Conservation (phyloP, 2,329 filamentous ascomycete genomes). For the Colletotrichum lini region DNA sequence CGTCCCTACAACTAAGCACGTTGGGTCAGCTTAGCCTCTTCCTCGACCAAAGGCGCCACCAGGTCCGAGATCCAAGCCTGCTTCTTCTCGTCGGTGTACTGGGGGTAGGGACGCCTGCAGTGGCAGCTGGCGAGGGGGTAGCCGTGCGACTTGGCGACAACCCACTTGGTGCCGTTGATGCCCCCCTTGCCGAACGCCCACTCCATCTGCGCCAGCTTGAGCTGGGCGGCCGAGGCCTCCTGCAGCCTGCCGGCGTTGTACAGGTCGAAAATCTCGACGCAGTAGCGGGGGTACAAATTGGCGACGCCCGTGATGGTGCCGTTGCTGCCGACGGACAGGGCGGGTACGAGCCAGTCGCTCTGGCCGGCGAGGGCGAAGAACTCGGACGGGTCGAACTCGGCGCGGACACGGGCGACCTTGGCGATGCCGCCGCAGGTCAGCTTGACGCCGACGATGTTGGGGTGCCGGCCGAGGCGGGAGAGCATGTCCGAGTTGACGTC, state of each 20-base stretch:
- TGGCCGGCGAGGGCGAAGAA: slow-evolving; percentile 82
- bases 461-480: slow-evolving; percentile 67
- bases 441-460: slow-evolving; percentile 79
- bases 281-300: slow-evolving; percentile 72
- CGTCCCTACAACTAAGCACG: background rate
- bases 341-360: slow-evolving; percentile 78
- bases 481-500: slow-evolving; percentile 79
- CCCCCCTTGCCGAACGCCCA: slow-evolving; percentile 71
- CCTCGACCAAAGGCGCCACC: slow-evolving; percentile 36
- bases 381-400: slow-evolving; percentile 63
- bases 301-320: slow-evolving; percentile 75
- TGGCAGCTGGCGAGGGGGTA: slow-evolving; percentile 66
- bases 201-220: slow-evolving; percentile 66
- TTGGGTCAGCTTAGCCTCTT: slow-evolving; percentile 41
- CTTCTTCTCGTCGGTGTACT: slow-evolving; percentile 56
- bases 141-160: slow-evolving; percentile 68
- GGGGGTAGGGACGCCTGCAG: slow-evolving; percentile 68
- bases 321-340: slow-evolving; percentile 69
- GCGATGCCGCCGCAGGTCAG: slow-evolving; percentile 82
- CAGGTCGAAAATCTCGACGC: slow-evolving; percentile 64
- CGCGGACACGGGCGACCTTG: slow-evolving; percentile 75
- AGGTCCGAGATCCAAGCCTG: slow-evolving; percentile 51
- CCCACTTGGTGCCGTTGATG: slow-evolving; percentile 74
- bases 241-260: slow-evolving; percentile 61
- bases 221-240: slow-evolving; percentile 65